phyloP scores from a whole-genome alignment of 257 asterid species.

The Solanum chmielewskii region DNA sequence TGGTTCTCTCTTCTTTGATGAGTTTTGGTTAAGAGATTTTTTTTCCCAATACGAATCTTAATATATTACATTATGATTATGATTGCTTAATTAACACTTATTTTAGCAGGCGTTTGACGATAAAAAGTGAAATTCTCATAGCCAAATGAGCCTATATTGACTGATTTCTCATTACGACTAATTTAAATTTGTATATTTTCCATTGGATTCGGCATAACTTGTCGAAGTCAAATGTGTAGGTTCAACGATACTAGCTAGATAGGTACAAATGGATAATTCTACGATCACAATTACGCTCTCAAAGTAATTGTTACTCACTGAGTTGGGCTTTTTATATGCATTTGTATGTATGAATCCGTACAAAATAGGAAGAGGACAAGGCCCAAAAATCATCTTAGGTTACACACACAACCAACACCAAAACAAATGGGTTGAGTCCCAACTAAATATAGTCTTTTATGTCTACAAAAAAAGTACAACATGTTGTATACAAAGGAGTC shows the following conservation, averaged over 20 bases:
- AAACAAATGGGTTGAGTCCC: neutral
- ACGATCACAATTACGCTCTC: neutral
- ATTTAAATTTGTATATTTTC: neutral
- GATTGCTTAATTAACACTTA: neutral
- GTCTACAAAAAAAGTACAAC: neutral
- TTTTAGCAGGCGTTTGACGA: neutral
- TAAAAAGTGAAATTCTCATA: neutral
- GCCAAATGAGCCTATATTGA: neutral
- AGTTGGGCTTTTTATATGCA: neutral
- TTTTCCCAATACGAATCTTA: neutral
- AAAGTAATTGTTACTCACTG: neutral
- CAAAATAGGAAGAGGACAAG: neutral
- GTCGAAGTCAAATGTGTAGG: neutral
- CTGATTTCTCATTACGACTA: neutral
- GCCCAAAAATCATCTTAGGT: neutral
- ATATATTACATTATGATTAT: neutral
- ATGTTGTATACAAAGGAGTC: neutral
- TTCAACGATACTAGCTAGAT: neutral
- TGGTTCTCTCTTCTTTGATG: neutral
- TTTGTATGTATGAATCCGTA: neutral
- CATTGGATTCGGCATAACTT: neutral
- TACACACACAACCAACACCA: neutral
- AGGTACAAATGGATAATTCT: neutral
- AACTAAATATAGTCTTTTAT: neutral
- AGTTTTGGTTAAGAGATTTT: neutral